Conservation (phyloP, 805 yeast genomes). For the Myxozyma vanderwaltii region DNA sequence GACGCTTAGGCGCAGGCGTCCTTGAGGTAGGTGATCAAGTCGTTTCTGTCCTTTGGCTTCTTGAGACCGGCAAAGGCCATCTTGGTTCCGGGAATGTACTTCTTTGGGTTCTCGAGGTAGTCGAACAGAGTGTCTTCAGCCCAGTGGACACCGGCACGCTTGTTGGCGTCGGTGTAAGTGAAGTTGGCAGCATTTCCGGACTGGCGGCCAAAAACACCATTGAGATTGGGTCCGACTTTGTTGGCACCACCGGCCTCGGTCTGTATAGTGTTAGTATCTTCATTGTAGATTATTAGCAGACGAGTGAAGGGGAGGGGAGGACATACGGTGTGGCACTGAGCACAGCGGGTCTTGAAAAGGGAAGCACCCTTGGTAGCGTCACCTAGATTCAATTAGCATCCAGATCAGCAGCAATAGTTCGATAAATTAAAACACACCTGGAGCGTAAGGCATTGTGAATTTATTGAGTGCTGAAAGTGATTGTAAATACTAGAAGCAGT, state of each 20-base stretch:
- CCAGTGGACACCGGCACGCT: slow-evolving; percentile 92
- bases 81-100: slow-evolving; percentile 99
- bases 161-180: slow-evolving; percentile 98
- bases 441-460: slow-evolving; percentile 31
- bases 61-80: slow-evolving; percentile 97
- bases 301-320: background rate
- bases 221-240: slow-evolving; percentile 98
- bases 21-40: slow-evolving; percentile 71
- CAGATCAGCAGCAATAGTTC: background rate
- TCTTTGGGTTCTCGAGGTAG: slow-evolving; percentile 99
- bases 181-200: slow-evolving; percentile 91
- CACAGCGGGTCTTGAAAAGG: slow-evolving; percentile 97
- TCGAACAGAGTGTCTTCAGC: slow-evolving; percentile 82
- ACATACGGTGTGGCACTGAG: slow-evolving; percentile 94
- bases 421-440: slow-evolving; percentile 15
- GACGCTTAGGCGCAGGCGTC: slow-evolving; percentile 31
- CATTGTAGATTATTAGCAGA: background rate
- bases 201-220: slow-evolving; percentile 89
- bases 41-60: slow-evolving; percentile 99
- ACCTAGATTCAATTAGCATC: slow-evolving; percentile 43
- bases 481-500: background rate
- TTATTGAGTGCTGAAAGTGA: background rate
- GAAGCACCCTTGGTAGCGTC: slow-evolving; percentile 94
- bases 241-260: slow-evolving; percentile 88
- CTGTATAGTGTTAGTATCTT: slow-evolving; percentile 11